Evolutionary conservation across 148 eudicot genomes (phyloP).

Genomic region (Rhododendron molle): DNA sequence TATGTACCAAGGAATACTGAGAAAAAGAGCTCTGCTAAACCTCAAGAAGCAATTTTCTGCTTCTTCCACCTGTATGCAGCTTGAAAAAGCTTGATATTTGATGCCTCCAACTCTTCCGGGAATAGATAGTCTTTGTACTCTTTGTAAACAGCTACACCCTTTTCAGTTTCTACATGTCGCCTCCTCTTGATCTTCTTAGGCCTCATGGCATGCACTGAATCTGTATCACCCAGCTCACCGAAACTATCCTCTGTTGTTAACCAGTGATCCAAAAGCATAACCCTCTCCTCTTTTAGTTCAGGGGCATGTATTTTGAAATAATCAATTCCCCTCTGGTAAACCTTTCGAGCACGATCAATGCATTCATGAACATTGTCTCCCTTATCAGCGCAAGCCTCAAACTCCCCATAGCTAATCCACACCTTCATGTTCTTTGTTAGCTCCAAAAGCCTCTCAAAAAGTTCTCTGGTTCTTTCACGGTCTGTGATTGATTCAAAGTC

Average conservation of each 20-base stretch:
- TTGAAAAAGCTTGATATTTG: too few relatives aligned
- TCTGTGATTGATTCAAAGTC: conserved; percentile 76
- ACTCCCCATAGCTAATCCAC: conserved; percentile 75
- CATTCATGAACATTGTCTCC: conserved; percentile 31
- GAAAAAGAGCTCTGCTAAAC: too few relatives aligned
- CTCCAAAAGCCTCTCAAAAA: conserved; percentile 73
- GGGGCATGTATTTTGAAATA: conserved; percentile 62
- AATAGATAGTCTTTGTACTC: neutral
- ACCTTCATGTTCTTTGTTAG: conserved; percentile 69
- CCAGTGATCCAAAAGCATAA: conserved; percentile 79
- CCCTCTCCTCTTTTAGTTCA: conserved; percentile 72
- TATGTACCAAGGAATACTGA: too few relatives aligned
- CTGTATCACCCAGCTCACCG: conserved; percentile 62
- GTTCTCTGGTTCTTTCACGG: conserved; percentile 61
- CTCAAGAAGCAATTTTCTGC: too few relatives aligned
- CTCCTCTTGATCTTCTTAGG: conserved; percentile 3
- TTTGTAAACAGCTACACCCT: neutral
- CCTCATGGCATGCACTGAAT: conserved; percentile 21
- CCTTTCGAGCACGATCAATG: conserved; percentile 54
- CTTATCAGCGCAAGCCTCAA: conserved; percentile 57
- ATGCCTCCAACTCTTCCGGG: neutral
- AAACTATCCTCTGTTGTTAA: conserved; percentile 43
- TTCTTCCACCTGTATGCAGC: too few relatives aligned
- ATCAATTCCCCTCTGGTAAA: conserved; percentile 60
- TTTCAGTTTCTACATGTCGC: neutral